phyloP scores from a whole-genome alignment of 352 stramenopile species.

The Thalassiosira mediterranea region DNA sequence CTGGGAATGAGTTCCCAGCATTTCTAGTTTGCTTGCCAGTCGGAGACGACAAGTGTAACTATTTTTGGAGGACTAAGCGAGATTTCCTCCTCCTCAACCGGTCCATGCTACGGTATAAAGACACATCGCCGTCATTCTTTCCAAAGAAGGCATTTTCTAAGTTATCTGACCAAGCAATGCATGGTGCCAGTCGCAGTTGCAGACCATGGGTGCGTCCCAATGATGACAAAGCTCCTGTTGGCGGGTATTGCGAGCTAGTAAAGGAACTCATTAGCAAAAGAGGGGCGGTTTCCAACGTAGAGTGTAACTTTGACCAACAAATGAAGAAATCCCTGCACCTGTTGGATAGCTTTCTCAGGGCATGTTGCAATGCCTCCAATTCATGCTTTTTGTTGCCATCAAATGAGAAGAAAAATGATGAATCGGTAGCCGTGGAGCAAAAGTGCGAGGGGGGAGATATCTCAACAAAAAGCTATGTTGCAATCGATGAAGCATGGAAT shows the following conservation, averaged over 20 bases:
- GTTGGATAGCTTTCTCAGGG: conserved; percentile 24
- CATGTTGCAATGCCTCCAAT: background rate
- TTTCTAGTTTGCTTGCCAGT: conserved; percentile 32
- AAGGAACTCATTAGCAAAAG: background rate
- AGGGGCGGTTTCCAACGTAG: background rate
- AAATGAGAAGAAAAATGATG: background rate
- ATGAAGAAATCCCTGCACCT: conserved; percentile 35
- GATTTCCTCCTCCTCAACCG: conserved; percentile 44
- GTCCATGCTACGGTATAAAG: conserved; percentile 8
- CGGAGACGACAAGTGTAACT: background rate
- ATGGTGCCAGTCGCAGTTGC: background rate
- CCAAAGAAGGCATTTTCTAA: conserved; percentile 41
- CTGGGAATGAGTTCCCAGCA: conserved; percentile 29
- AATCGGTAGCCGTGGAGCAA: background rate
- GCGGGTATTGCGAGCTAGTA: conserved; percentile 15
- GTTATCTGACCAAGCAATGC: conserved; percentile 19
- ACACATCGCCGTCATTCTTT: background rate
- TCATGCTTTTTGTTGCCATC: background rate
- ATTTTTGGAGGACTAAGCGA: conserved; percentile 33
- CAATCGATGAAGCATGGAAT: conserved; percentile 19
- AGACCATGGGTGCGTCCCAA: conserved; percentile 33
- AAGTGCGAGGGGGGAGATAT: no score
- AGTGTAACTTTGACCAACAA: conserved; percentile 2
- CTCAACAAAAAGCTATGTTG: background rate
- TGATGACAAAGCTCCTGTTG: conserved; percentile 11